These are phyloP conservation scores for Triadica sebifera DNA, from an alignment of 345 rosid species.

Conservation along the genomic window DNA sequence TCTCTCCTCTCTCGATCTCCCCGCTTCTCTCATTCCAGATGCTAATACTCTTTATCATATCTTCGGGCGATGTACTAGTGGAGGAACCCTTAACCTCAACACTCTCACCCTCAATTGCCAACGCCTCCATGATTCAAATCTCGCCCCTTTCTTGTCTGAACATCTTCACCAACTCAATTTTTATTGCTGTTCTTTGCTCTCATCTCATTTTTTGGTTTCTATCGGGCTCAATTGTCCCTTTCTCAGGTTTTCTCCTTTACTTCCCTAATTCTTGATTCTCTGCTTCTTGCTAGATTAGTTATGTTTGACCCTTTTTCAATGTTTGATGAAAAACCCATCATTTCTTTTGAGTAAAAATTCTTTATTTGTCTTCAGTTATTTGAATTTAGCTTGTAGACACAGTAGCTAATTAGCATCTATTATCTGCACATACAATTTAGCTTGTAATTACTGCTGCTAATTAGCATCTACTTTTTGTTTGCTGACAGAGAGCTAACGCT, in stretches of 20 bases:
- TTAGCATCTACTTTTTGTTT: neutral
- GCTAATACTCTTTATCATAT: slow-evolving; percentile 34
- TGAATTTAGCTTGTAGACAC: neutral
- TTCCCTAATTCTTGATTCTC: neutral
- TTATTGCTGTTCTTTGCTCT: slow-evolving; percentile 39
- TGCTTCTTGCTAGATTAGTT: neutral
- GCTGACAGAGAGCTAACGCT: slow-evolving; percentile 44
- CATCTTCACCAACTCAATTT: slow-evolving; percentile 46
- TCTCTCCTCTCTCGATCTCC: slow-evolving; percentile 42
- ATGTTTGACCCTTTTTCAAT: too few species aligned
- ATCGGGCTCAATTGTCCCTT: slow-evolving; percentile 46
- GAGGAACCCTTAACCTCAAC: slow-evolving; percentile 11
- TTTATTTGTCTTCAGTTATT: too few species aligned
- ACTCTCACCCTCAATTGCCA: slow-evolving; percentile 49
- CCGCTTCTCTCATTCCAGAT: slow-evolving; percentile 31
- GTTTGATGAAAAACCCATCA: too few species aligned
- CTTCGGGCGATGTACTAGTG: slow-evolving; percentile 24
- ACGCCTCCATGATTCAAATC: slow-evolving; percentile 35
- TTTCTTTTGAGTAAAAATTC: too few species aligned
- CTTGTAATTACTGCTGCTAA: too few species aligned
- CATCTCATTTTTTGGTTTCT: slow-evolving; percentile 36
- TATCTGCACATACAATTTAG: too few species aligned
- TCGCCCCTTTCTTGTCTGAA: slow-evolving; percentile 32
- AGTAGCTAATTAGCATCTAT: neutral
- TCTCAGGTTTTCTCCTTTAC: slow-evolving; percentile 40